Conservation (phyloP, 2,329 filamentous ascomycete species). For the Colletotrichum chlorophyti region DNA sequence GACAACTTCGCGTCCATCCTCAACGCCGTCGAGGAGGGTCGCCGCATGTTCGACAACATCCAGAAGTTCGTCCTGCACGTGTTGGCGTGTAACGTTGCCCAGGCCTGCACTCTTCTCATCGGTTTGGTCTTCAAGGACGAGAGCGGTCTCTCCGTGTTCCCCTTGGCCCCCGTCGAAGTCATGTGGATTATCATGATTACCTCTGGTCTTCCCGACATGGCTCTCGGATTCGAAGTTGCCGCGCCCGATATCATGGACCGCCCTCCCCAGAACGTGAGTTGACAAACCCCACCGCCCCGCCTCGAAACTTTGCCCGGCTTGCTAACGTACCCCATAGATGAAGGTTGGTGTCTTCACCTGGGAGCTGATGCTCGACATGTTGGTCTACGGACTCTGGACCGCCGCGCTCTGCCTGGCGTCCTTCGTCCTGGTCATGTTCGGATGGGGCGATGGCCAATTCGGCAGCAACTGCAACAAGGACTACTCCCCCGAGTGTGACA, state of each 20-base stretch:
- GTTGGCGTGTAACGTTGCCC: slow-evolving; percentile 72
- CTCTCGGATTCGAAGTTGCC: slow-evolving; percentile 73
- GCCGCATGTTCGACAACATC: slow-evolving; percentile 76
- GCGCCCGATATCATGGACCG: slow-evolving; percentile 72
- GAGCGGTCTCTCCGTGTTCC: slow-evolving; percentile 70
- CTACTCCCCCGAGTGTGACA: slow-evolving; percentile 59
- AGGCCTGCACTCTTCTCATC: slow-evolving; percentile 72
- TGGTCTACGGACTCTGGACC: slow-evolving; percentile 73
- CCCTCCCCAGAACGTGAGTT: slow-evolving; percentile 69
- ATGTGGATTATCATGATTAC: slow-evolving; percentile 84
- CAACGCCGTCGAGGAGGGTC: slow-evolving; percentile 74
- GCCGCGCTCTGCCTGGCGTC: slow-evolving; percentile 61
- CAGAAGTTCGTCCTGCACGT: slow-evolving; percentile 76
- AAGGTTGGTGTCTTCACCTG: slow-evolving; percentile 67
- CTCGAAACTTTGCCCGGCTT: too few relatives aligned
- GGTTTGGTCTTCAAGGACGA: slow-evolving; percentile 74
- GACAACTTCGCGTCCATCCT: slow-evolving; percentile 77
- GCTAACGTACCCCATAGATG: too few relatives aligned
- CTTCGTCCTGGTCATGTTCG: slow-evolving; percentile 60
- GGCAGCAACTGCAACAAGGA: slow-evolving; percentile 65
- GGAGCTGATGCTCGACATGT: slow-evolving; percentile 70
- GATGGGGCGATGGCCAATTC: slow-evolving; percentile 58
- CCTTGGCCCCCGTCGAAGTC: slow-evolving; percentile 75
- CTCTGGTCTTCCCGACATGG: slow-evolving; percentile 77
- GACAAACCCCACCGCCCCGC: fast-evolving